Percentiles rank a stretch among this genome's conserved stretches.
phyloP scores from a whole-genome alignment of 2,329 filamentous ascomycete species.

The Colletotrichum eremochloae region DNA sequence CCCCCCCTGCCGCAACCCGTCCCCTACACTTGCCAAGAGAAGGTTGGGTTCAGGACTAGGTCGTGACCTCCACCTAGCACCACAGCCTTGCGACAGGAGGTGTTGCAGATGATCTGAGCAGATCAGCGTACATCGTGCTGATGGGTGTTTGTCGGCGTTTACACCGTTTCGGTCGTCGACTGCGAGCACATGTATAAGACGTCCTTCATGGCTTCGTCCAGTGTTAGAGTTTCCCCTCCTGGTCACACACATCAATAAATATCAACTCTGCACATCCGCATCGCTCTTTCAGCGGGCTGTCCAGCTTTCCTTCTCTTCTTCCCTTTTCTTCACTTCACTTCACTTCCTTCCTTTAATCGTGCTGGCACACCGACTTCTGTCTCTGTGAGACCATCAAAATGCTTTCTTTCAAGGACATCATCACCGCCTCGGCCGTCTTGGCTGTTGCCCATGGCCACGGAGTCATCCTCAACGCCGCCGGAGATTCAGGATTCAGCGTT shows the following conservation, averaged over 20 bases:
- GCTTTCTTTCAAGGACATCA: conserved; percentile 51
- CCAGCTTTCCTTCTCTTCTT: conserved; percentile 45
- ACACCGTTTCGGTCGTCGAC: conserved; percentile 35
- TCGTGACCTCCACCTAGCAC: conserved; percentile 36
- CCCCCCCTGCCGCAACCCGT: conserved; percentile 1
- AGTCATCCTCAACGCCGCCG: conserved; percentile 62
- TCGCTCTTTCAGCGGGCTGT: conserved; percentile 42
- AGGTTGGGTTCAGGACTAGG: conserved; percentile 32
- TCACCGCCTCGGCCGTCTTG: conserved; percentile 53
- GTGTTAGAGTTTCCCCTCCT: conserved; percentile 28
- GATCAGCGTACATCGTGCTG: conserved; percentile 36
- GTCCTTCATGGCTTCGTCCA: conserved; percentile 30
- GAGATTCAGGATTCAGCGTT: conserved; percentile 58
- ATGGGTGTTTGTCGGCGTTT: conserved; percentile 27
- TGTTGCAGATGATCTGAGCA: conserved; percentile 44
- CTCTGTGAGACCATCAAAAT: conserved; percentile 49
- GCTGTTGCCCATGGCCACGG: conserved; percentile 58
- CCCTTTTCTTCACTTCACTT: conserved; percentile 43
- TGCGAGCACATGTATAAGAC: conserved; percentile 38
- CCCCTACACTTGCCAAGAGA: conserved; percentile 33
- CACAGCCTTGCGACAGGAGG: conserved; percentile 42
- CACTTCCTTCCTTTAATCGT: conserved; percentile 46
- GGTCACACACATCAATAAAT: conserved; percentile 18
- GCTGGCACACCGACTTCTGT: conserved; percentile 43
- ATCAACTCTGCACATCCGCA: conserved; percentile 24